These are phyloP conservation scores for Metschnikowia cubensis DNA, from an alignment of 805 yeast genomes.

Conservation along the genomic window DNA sequence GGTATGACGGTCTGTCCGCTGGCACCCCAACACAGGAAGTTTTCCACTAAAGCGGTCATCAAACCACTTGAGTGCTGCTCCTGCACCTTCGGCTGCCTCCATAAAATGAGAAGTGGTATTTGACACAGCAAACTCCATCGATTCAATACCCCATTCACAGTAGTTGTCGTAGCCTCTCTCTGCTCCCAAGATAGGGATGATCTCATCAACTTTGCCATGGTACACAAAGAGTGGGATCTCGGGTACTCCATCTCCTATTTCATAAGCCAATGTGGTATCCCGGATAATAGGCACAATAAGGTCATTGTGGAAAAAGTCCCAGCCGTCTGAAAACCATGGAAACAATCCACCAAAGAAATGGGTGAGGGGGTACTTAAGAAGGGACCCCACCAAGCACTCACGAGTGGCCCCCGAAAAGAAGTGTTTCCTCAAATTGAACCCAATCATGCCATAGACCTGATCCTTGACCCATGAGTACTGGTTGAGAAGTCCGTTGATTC, in stretches of 20 bases:
- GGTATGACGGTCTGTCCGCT: constrained; percentile 7
- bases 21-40: constrained; percentile 10
- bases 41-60: constrained; percentile 11
- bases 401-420: not conserved
- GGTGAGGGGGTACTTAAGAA: not conserved
- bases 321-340: not conserved
- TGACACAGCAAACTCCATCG: constrained; percentile 27
- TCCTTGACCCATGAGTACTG: constrained; percentile 26
- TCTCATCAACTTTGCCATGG: constrained; percentile 22
- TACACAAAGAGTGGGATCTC: constrained; percentile 24
- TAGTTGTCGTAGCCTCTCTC: constrained; percentile 23
- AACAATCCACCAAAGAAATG: not conserved
- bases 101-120: constrained; percentile 24
- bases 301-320: not conserved
- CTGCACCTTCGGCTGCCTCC: constrained; percentile 16
- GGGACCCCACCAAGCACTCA: not conserved
- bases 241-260: constrained; percentile 14
- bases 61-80: constrained; percentile 14
- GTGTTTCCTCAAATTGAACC: not conserved
- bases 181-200: constrained; percentile 21
- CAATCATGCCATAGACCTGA: not conserved
- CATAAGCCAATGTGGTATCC: constrained; percentile 7
- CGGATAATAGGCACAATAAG: not conserved
- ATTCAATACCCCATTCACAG: constrained; percentile 27
- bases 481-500: constrained; percentile 26